These are phyloP conservation scores for Pedinophyceae sp. DNA, from an alignment of 139 green algal species.

Conservation along the genomic window DNA sequence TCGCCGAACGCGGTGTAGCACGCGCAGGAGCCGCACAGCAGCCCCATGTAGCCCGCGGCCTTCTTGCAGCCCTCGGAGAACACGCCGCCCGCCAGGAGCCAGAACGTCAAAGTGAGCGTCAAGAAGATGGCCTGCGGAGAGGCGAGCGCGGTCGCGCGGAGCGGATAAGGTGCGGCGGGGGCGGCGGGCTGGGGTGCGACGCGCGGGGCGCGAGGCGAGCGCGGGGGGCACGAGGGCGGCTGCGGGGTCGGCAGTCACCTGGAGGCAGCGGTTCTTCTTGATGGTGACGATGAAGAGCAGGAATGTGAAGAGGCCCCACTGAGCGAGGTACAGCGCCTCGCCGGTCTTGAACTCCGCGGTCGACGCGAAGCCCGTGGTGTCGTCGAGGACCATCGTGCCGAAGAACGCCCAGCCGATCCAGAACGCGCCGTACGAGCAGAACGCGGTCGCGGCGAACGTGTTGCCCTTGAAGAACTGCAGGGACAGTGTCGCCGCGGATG, in stretches of 20 bases:
- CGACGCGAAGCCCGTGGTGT: not conserved
- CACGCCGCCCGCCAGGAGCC: conserved; percentile 28
- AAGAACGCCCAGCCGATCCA: conserved; percentile 30
- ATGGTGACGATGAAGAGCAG: conserved; percentile 31
- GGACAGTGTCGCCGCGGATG: not conserved
- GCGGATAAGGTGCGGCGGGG: no score
- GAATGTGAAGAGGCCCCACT: conserved; percentile 43
- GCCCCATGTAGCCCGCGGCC: conserved; percentile 37
- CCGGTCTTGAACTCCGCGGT: conserved; percentile 4
- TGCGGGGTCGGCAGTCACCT: no score
- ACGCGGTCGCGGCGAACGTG: conserved; percentile 48
- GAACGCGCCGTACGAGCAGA: conserved; percentile 44
- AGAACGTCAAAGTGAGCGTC: conserved; percentile 35
- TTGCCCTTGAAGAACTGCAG: conserved; percentile 39
- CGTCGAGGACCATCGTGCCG: conserved; percentile 8
- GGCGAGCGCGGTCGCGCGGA: no score
- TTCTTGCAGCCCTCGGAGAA: conserved; percentile 8
- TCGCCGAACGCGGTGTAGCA: conserved; percentile 41
- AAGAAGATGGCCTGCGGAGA: conserved; percentile 30
- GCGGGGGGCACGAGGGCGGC: no score
- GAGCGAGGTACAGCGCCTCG: conserved; percentile 21
- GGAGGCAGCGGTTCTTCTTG: conserved; percentile 25
- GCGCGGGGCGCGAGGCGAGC: no score
- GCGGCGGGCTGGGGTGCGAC: no score
- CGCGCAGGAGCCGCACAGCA: conserved; percentile 31